These are phyloP conservation scores for Fusarium transvaalense DNA, from an alignment of 2,329 filamentous ascomycete genomes.

Conservation along the genomic window DNA sequence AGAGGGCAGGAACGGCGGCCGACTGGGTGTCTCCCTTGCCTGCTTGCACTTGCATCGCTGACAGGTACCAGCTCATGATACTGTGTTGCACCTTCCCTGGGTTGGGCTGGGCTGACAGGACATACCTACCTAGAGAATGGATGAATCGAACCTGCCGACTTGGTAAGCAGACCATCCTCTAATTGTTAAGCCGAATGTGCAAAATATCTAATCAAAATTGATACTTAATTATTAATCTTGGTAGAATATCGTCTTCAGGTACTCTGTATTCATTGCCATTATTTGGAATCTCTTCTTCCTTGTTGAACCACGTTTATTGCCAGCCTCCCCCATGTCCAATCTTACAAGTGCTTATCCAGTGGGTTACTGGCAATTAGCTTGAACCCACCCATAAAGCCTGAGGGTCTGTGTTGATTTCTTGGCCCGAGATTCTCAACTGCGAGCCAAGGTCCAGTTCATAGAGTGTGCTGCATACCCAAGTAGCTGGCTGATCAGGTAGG, in stretches of 20 bases:
- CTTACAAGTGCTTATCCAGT: conserved; percentile 25
- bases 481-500: background rate
- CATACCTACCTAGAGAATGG: background rate
- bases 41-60: conserved; percentile 20
- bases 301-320: conserved; percentile 3
- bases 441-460: background rate
- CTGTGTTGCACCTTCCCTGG: background rate
- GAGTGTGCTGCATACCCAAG: background rate
- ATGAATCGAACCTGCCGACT: background rate
- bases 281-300: background rate
- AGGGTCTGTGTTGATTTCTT: conserved; percentile 4
- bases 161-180: conserved; percentile 2
- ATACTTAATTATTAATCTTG: background rate
- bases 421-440: background rate
- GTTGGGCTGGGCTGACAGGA: background rate
- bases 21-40: conserved; percentile 19
- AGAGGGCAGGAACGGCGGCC: conserved; percentile 28
- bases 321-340: background rate
- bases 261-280: background rate
- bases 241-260: background rate
- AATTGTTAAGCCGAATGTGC: background rate
- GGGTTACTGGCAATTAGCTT: conserved; percentile 1
- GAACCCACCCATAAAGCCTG: conserved; percentile 20
- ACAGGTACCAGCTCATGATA: conserved; percentile 24
- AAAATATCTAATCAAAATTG: background rate